Conservation (phyloP, 1,284 basidiomycete genomes). For the Pseudozyma sp. region DNA sequence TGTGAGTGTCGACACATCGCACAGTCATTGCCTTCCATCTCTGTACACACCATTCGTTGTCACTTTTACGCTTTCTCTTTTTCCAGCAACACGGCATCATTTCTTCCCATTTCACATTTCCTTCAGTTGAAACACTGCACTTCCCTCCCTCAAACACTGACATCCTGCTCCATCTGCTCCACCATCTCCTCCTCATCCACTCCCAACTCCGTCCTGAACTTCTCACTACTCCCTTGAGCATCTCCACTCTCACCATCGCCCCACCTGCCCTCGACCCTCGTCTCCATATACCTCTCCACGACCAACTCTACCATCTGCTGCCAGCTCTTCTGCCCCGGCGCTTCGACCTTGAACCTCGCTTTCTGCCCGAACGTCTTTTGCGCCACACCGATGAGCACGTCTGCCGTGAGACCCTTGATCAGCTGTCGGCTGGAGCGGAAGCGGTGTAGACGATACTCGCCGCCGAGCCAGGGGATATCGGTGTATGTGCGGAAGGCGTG, state of each 20-base stretch:
- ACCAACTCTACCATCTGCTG: constrained; percentile 41
- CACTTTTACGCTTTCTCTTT: neutral
- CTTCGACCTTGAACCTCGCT: constrained; percentile 21
- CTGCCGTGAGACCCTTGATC: constrained; percentile 52
- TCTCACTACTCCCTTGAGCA: constrained; percentile 40
- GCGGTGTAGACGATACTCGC: constrained; percentile 38
- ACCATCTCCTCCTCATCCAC: constrained; percentile 18
- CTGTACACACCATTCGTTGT: neutral
- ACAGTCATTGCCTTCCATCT: neutral
- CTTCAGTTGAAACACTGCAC: neutral
- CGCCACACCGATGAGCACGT: constrained; percentile 43
- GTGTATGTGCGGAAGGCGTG: constrained; percentile 44
- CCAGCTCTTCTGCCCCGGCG: constrained; percentile 37
- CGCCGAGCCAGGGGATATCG: constrained; percentile 49
- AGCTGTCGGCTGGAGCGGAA: constrained; percentile 43
- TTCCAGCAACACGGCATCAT: neutral
- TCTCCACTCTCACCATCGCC: constrained; percentile 54
- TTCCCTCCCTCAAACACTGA: neutral
- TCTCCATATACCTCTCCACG: constrained; percentile 29
- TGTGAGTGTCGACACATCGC: neutral
- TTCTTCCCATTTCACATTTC: neutral
- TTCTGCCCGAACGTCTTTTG: constrained; percentile 16
- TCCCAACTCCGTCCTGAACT: constrained; percentile 35
- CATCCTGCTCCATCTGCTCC: neutral
- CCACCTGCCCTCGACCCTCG: constrained; percentile 39